Evolutionary conservation across 2,329 filamentous ascomycete genomes (phyloP), one percentile per base, ranked within the genome.

Genomic region (Niveomyces coronatus): DNA sequence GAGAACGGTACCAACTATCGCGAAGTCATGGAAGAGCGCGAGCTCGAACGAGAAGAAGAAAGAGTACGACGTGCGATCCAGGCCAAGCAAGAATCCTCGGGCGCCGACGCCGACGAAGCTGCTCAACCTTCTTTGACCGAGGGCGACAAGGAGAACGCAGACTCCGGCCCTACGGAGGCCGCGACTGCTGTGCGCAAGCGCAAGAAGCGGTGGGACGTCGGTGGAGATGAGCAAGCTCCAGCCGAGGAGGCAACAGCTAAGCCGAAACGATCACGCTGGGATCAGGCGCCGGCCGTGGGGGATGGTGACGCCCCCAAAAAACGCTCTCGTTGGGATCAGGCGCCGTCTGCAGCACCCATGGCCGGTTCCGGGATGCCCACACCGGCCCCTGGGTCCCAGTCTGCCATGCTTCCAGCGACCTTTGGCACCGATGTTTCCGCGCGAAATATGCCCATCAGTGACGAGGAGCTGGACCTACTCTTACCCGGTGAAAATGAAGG

Each of bases 201-300:
- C 53, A 95, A 94, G 72, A 86, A 93, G 70, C 78, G 91, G 60
- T 98, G 91, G 91, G 89, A 95, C 59, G 79, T 88, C 14, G 64
- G 71, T 15, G 61, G 65, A 5, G 62, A 67, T 5, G 68, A 74
- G 26, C 67, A 70, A 16, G 53, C 63, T 13, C 61, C 68, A 32
- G 53, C 65, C n/a, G 51, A 65, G 27, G 60, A 69, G 17, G 74
- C 78, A n/a, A n/a, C n/a, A 37, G 60, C 63, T 13, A 84, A 85
- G 60, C 52, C 67, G 2, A 91, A 88, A 52, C 76, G 83, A 49
- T 93, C 86, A 15, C 71, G 88, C 55, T 95, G 88, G 88, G 88
- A 94, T 53, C 76, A 89, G 55, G 78, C 85, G 22, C 84, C 84
- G 14, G 74, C 75, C 13, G 55, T 74, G 13, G 48, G 56, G 18